phyloP scores from a whole-genome alignment of 805 yeast genomes.

The Schwanniomyces sp. region DNA sequence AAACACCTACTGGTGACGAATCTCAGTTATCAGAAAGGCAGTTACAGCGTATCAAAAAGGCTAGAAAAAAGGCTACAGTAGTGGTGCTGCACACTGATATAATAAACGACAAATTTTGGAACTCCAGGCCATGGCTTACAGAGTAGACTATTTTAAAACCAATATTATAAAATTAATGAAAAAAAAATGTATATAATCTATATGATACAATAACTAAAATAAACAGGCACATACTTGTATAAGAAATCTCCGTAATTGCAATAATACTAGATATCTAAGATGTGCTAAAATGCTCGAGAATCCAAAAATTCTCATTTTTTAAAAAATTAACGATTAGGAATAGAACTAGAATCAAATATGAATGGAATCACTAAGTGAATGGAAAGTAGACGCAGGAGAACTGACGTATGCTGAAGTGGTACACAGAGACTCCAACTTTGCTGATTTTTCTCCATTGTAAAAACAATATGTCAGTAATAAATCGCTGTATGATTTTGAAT shows the following conservation, averaged over 20 bases:
- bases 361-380: slow-evolving; percentile 32
- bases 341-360: slow-evolving; percentile 18
- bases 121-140: slow-evolving; percentile 37
- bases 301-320: neutral
- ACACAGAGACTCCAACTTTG: neutral
- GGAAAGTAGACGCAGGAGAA: slow-evolving; percentile 34
- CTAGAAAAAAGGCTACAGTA: slow-evolving; percentile 48
- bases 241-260: neutral
- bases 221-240: neutral
- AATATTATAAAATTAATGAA: neutral
- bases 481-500: slow-evolving; percentile 29
- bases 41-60: slow-evolving; percentile 48
- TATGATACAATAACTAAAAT: neutral
- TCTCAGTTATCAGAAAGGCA: slow-evolving; percentile 40
- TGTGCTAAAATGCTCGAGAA: neutral
- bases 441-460: slow-evolving; percentile 22
- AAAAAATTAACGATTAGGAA: neutral
- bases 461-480: slow-evolving; percentile 37
- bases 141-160: slow-evolving; percentile 4
- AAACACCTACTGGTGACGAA: slow-evolving; percentile 8
- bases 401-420: slow-evolving; percentile 1
- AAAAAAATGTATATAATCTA: slow-evolving; percentile 1
- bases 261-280: neutral
- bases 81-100: slow-evolving; percentile 55
- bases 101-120: slow-evolving; percentile 67